A percentile compares a stretch with the other conserved stretches of the same genome.
Evolutionary conservation across 169 alveolate genomes (phyloP).

Genomic region (Condylostoma magnum): DNA sequence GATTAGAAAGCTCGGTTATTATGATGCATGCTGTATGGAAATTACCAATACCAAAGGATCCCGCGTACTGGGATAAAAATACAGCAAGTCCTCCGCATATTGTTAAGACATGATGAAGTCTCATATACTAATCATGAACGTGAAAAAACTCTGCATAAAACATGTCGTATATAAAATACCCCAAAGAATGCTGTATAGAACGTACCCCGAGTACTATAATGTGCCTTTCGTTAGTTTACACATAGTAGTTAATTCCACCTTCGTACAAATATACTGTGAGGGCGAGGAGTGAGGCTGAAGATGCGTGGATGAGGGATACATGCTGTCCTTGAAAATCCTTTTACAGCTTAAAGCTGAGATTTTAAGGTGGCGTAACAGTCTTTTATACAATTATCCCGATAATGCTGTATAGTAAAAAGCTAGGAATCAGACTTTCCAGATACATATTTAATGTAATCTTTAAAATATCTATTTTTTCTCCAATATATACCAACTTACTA

Average conservation of each 20-base stretch:
- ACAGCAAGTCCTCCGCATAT: slow-evolving; percentile 12
- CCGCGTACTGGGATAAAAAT: not conserved
- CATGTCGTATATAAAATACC: slow-evolving; percentile 17
- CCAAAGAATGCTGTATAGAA: slow-evolving; percentile 33
- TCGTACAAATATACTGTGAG: slow-evolving; percentile 1
- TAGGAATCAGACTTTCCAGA: no score
- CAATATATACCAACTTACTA: no score
- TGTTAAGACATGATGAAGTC: slow-evolving; percentile 21
- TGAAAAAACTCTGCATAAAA: slow-evolving; percentile 24
- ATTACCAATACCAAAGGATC: not conserved
- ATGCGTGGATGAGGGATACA: slow-evolving; percentile 21
- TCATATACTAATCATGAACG: slow-evolving; percentile 24
- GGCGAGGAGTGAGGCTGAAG: not conserved
- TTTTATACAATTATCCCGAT: no score
- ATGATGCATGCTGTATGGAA: not conserved
- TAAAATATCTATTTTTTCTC: no score
- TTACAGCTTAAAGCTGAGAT: not conserved
- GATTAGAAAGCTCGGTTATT: slow-evolving; percentile 25
- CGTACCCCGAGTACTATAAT: slow-evolving; percentile 11
- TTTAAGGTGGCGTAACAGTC: no score
- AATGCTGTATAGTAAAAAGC: no score
- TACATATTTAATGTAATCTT: no score
- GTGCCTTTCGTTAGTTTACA: not conserved
- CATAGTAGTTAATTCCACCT: not conserved
- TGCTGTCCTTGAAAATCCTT: slow-evolving; percentile 18